Evolutionary conservation across 192 early-diverging fungal genomes (phyloP), one percentile per base, ranked within the genome.

Genomic region (Geranomyces michiganensis): DNA sequence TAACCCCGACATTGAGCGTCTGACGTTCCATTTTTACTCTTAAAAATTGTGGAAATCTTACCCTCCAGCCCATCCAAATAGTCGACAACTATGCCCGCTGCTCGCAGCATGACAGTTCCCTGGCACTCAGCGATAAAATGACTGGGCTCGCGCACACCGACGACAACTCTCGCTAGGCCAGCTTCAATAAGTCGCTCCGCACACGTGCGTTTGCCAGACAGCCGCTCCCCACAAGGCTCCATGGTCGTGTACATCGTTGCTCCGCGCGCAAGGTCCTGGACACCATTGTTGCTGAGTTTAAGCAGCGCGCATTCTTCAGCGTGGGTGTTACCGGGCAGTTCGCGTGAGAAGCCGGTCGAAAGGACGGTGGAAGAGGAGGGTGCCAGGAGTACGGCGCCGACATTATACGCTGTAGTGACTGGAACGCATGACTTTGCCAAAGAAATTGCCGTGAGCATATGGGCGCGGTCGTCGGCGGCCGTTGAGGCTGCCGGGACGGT

Each of bases 261-360:
- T 22, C 85, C 88, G 26, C 72, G 13, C 8, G 79, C 80, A 7
- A 64, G 29, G 6, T 26, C 41, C 14, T 22, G 33, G 61, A 29
- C 13, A 60, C 5, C 17, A 17, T 53, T 53, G 49, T 72, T 59
- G 41, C 68, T 33, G 5, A 97, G 81, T 78, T 99, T 99, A 47
- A 79, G 56, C 7, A 99, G 82, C 31, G 90, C 90, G 60, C 90
- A 91, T 76, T 99, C 90, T 70, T 97, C 96, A 7, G 97, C 94
- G 72, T 99, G 97, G 6, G 94, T 96, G 76, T 99, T 99, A 4
- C 97, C 97, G 0, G 91, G 91, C 6, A 97, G 77, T 73, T 99
- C 97, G 45, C 95, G 89, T 26, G 95, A 97, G 68, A 82, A 97
- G 0, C 96, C 97, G 4, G 91, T 92, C 0, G 90, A 69, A 9